Conservation (phyloP, 2,329 filamentous ascomycete genomes). For the Fusarium bulbicola region DNA sequence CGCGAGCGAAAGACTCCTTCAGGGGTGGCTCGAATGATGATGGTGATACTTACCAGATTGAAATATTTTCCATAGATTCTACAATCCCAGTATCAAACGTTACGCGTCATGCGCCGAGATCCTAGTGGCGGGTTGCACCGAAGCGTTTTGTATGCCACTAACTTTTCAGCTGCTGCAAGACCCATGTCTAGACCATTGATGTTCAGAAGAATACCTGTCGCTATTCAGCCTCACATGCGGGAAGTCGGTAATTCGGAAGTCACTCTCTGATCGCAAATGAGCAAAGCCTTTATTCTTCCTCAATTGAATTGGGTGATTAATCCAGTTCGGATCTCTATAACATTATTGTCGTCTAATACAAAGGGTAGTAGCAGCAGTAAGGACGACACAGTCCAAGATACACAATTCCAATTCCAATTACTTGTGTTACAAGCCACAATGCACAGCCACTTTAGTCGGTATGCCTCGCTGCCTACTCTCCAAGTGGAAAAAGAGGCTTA, state of each 20-base stretch:
- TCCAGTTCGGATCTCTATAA: accelerated
- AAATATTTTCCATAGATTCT: background rate
- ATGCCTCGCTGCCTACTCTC: background rate
- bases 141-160: background rate
- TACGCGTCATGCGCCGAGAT: background rate
- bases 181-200: background rate
- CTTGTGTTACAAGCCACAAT: background rate
- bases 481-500: background rate
- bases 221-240: background rate
- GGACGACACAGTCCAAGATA: background rate
- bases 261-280: background rate
- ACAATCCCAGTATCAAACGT: background rate
- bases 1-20: too few relatives aligned
- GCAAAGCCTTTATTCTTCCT: background rate
- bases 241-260: background rate
- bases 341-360: background rate
- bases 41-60: background rate
- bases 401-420: background rate
- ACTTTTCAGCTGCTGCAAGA: background rate
- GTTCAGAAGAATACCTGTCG: background rate
- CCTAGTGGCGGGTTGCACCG: accelerated
- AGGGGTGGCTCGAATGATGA: too few relatives aligned
- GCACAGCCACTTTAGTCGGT: background rate
- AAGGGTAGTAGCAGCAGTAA: background rate
- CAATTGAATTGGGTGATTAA: accelerated